Base-by-base conservation (phyloP, 768 basidiomycete genomes). In the Leccinum arenicola region DNA sequence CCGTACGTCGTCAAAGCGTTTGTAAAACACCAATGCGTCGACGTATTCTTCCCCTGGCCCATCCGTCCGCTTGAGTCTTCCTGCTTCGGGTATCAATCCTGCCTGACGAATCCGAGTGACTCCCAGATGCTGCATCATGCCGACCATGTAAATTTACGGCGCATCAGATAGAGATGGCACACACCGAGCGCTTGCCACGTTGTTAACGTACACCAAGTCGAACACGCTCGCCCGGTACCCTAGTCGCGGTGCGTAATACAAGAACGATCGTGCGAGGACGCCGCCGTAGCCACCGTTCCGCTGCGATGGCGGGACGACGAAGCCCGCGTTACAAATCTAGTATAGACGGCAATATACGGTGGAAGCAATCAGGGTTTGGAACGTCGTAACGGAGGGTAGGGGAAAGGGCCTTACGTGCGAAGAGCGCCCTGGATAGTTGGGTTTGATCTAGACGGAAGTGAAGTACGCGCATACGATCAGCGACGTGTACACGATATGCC, bases 171-270 rank as follows among this genome's bases (percentile, higher is more conserved):
- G 10, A 5, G 11, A 53, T 25, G 14, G 27, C 12, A 71, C 79
- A 66, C 60, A 87, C 89, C 78, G 82, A 60, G 88, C 70, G 48
- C 88, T 89, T 17, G 93, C 92, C 48, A 75, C 66, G 74, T 96
- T 97, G 70, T 88, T 92, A 25, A 86, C 84, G 72, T 90, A 96
- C 38, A 97, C 93, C 47, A 97, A 81, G 71, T 97, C 96, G 79
- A 97, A 96, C 25, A 96, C 85, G 68, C 87, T 90, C 4, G 83
- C 87, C 64, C 82, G 77, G 74, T 89, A 89, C 35, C 91, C 93
- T 23, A 95, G 75, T 38, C 75, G 77, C 0, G 93, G 95, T 2
- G 84, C 95, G 66, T 92, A 93, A 70, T 89, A 76, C 19, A 95
- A 75, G 73, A 84, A 97, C 3, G 91, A 91, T 60, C 80, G 81